Base-by-base conservation (phyloP, 2,329 filamentous ascomycete genomes). In the Neofusicoccum kwambonambiense region DNA sequence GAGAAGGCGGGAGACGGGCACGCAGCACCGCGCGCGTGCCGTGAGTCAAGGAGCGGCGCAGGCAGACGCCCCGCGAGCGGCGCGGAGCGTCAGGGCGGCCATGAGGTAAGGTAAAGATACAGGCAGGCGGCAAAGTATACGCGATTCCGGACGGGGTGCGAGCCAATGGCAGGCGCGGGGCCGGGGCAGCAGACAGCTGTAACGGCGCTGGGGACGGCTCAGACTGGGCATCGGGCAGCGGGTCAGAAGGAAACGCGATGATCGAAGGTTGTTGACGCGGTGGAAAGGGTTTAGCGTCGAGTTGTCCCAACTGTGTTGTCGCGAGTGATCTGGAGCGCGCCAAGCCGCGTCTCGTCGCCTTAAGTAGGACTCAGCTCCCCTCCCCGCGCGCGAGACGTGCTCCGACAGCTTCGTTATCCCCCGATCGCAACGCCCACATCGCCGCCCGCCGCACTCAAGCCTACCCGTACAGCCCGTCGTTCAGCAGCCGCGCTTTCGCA, bases 401-500 rank as follows among this genome's bases (percentile, higher is more conserved):
- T 52, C 52, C 62, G 34, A 37, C 41, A 64, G 41, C 51, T 57
- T 44, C 47, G 34, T 62, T 62, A 35, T 51, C 51, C 44, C 61
- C 42, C 22, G 42, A 50, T 57, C 61, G 50, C 61, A 54, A 63
- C 50, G 49, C 39, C 19, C 17, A 15, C 17, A 11, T n/a, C 41
- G 17, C 62, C 17, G 31, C 42, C 19, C 42, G 3, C 62, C 52
- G 17, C 44, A 41, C 11, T 4, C 19, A 19, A 41, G 4, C n/a
- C 35, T 42, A 12, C 31, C 13, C 67, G 54, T 61, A 64, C 47
- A 57, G 49, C 66, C 72, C 56, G 67, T 79, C 76, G 72, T 73
- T 76, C 64, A 70, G 77, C 73, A 68, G 76, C 70, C 69, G 71
- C 69, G 70, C 70, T 70, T 69, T 69, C 63, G 65, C 57, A 64